Base-by-base conservation (phyloP, 2,329 filamentous ascomycete genomes). In the Blastomyces gilchristii region DNA sequence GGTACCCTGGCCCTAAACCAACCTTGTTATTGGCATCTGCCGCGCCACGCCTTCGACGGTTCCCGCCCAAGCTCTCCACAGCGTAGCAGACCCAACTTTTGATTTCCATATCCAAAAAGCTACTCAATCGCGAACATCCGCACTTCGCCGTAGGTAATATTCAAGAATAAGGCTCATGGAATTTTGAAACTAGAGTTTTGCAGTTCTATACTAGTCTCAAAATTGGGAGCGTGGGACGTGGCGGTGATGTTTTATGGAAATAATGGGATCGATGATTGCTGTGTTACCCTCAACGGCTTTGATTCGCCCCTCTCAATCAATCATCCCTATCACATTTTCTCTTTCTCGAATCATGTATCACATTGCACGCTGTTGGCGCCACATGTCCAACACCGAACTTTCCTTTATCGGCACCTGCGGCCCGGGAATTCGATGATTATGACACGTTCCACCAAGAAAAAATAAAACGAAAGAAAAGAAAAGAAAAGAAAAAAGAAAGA, bases 311-410 rank as follows among this genome's bases (percentile, higher is more conserved):
- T 49, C 16, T 22, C 41, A 25, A 34, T 47, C 39, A 47, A 34
- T 41, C 18, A 5, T 59, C 43, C 9, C 43, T 22, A 49, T 59
- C 41, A 47, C 57, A 59, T 34, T 57, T 43, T 37, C 18, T 37
- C 5, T 28, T 57, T 22, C 54, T 57, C n/a, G 37, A 57, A 41
- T 25, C 37, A 57, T 43, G 54, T 25, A 41, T 57, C 37, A 57
- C 54, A 57, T 11, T 37, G 11, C 22, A 41, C 54, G n/a, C 41
- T 11, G 43, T 49, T 59, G 57, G 43, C 43, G 43, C 57, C 57
- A 59, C 57, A 59, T 59, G 57, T 59, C n/a, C 57, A 22, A 59
- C 39, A 14, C 25, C 16, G 41, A 43, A 57, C 25, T 14, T 43
- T 43, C 37, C 22, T n/a, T 54, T 12, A 37, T n/a, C 52, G 16